Conservation (phyloP, 1,284 basidiomycete species). For the Moesziomyces sp. region DNA sequence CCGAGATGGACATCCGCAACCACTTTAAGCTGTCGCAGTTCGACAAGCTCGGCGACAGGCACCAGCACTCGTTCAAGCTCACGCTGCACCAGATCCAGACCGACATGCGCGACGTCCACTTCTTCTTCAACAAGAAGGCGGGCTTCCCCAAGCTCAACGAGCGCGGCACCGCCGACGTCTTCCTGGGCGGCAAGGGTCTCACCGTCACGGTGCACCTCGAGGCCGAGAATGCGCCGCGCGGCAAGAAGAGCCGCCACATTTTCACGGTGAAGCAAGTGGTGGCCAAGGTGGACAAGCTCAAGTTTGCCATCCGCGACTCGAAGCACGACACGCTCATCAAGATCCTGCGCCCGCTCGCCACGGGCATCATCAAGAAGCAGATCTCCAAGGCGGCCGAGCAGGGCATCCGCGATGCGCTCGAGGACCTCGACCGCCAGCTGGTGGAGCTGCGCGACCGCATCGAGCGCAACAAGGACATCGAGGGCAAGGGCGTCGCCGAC, state of each 20-base stretch:
- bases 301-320: conserved; percentile 87
- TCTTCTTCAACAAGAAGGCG: conserved; percentile 73
- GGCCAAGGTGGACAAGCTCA: conserved; percentile 84
- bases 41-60: conserved; percentile 52
- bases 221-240: conserved; percentile 72
- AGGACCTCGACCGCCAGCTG: conserved; percentile 87
- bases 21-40: conserved; percentile 76
- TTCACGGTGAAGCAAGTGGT: conserved; percentile 82
- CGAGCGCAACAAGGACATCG: conserved; percentile 68
- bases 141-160: conserved; percentile 85
- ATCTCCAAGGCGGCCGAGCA: conserved; percentile 84
- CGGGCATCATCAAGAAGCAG: conserved; percentile 83
- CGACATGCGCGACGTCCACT: conserved; percentile 91
- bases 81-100: conserved; percentile 82
- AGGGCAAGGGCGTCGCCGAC: conserved; percentile 48
- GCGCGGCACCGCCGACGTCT: conserved; percentile 89
- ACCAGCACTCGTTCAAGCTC: conserved; percentile 62
- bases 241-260: conserved; percentile 70
- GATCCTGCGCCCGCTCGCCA: conserved; percentile 72
- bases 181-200: conserved; percentile 83
- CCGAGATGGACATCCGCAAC: conserved; percentile 84
- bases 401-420: conserved; percentile 81
- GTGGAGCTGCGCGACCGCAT: conserved; percentile 81
- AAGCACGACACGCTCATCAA: conserved; percentile 94
- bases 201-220: conserved; percentile 72